Conservation (phyloP, 2,329 filamentous ascomycete species). For the Tolypocladium ovalisporum region DNA sequence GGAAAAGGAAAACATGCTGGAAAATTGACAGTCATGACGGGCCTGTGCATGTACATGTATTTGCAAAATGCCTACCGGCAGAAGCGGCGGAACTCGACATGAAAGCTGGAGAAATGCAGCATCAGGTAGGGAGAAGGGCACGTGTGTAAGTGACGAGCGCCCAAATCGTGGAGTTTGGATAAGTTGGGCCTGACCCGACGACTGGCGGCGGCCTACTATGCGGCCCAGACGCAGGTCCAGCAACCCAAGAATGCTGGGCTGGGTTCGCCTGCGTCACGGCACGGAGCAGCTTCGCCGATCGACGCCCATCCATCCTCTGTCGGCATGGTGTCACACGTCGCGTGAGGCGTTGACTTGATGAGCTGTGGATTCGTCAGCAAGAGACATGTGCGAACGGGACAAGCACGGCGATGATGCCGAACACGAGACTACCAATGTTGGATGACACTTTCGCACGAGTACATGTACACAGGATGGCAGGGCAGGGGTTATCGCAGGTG, state of each 20-base stretch:
- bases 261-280: neutral
- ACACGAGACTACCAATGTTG: neutral
- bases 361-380: neutral
- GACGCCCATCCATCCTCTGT: neutral
- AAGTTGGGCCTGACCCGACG: neutral
- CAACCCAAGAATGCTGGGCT: neutral
- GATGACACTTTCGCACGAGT: too few species aligned
- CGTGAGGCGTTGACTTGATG: neutral
- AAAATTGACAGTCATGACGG: neutral
- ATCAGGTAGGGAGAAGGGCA: too few species aligned
- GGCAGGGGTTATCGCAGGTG: neutral
- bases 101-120: neutral
- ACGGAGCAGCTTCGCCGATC: neutral
- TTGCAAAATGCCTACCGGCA: neutral
- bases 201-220: conserved; percentile 1
- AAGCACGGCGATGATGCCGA: neutral
- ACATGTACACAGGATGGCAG: too few species aligned
- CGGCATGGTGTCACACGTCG: neutral
- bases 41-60: neutral
- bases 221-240: conserved; percentile 4
- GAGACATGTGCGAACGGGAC: neutral
- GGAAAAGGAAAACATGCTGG: neutral
- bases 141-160: neutral
- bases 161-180: neutral
- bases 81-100: neutral